Base-by-base conservation (phyloP, 2,329 filamentous ascomycete genomes). In the Clonostachys solani region DNA sequence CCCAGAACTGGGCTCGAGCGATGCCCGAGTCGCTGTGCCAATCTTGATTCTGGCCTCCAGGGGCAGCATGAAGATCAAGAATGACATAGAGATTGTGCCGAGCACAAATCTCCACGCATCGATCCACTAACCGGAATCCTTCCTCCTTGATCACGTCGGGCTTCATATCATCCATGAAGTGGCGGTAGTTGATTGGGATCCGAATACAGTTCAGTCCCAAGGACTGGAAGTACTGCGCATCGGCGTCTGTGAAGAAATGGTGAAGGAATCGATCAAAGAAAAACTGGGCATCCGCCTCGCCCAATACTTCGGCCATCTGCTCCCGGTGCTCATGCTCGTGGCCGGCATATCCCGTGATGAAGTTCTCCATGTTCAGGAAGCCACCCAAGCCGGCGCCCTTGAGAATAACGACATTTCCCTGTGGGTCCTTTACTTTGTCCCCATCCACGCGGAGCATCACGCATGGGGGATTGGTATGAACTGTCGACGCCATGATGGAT, bases 261-360 rank as follows among this genome's bases (percentile, higher is more conserved):
- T 80, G 67, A 0, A 80, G 59, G 54, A 74, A 74, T 50, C 71
- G 73, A 52, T 82, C 77, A 52, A 83, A 83, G 62, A 83, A 82
- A 65, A 74, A 83, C 6, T 80, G 69, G 43, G 77, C 74, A 54
- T 80, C 81, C 43, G 82, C 72, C 42, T 71, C 56, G 1, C 80
- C 80, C 0, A 83, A 63, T 1, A 77, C 74, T 47, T 73, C 66
- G 1, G 72, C 63, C 62, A 83, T 72, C 2, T 77, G 72, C 3
- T 69, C 69, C 9, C 79, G 74, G 50, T 80, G 75, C 50, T 82
- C 71, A 18, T 68, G 68, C 56, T 84, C 81, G 44, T 80, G 76
- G 16, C 77, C 81, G 12, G 78, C 68, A 49, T 75, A 84, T n/a
- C 81, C 81, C 2, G 76, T 81, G 52, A 84, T 83, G 67, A 83